Conservation (phyloP, 1,139 yeast species). For the Ogataea hybrid region DNA sequence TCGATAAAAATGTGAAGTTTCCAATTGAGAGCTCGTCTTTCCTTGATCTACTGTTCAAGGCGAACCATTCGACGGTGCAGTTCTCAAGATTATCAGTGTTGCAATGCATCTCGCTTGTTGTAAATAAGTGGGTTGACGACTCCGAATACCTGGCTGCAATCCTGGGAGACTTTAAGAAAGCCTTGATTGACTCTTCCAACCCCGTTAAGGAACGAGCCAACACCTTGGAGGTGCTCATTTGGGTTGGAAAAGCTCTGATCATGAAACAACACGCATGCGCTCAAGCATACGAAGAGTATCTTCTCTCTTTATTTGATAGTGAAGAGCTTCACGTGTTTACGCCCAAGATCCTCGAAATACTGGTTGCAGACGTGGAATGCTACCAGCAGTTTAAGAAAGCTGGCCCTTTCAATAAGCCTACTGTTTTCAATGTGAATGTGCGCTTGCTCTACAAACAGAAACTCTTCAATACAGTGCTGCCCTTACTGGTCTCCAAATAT, state of each 20-base stretch:
- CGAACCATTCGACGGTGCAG: conserved; percentile 29
- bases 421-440: conserved; percentile 55
- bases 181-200: conserved; percentile 1
- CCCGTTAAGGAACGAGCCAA: conserved; percentile 19
- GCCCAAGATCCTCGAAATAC: conserved; percentile 59
- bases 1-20: conserved; percentile 39
- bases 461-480: conserved; percentile 58
- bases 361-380: conserved; percentile 64
- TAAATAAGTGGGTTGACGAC: conserved; percentile 49
- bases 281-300: conserved; percentile 36
- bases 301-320: conserved; percentile 38
- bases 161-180: conserved; percentile 2
- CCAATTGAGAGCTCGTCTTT: conserved; percentile 21
- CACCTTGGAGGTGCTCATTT: conserved; percentile 53
- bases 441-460: conserved; percentile 76
- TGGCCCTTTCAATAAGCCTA: conserved; percentile 29
- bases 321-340: conserved; percentile 36
- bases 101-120: conserved; percentile 53
- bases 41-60: conserved; percentile 25
- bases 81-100: conserved; percentile 51
- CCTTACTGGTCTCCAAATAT: conserved; percentile 44
- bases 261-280: conserved; percentile 55
- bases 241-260: conserved; percentile 73
- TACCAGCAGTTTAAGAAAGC: conserved; percentile 42
- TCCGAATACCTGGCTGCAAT: conserved; percentile 10